These are phyloP conservation scores for Blastobotrys americana DNA, from an alignment of 805 yeast species.

Conservation along the genomic window DNA sequence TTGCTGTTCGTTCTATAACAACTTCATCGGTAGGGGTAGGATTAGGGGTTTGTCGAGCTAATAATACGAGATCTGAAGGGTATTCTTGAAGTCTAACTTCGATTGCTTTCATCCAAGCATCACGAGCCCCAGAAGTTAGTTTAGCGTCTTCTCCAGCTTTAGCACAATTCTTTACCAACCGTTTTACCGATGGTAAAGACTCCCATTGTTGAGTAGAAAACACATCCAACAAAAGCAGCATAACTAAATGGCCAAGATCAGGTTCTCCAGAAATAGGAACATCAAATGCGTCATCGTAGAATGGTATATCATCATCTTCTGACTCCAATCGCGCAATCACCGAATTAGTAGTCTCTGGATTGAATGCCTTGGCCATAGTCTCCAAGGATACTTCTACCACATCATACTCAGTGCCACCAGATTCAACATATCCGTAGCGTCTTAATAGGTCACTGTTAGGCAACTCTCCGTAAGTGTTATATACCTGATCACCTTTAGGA, in stretches of 20 bases:
- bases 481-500: conserved; percentile 61
- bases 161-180: conserved; percentile 9
- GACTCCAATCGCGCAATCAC: conserved; percentile 13
- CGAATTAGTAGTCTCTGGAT: conserved; percentile 17
- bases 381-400: conserved; percentile 64
- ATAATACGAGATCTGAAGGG: conserved; percentile 8
- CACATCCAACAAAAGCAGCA: conserved; percentile 3
- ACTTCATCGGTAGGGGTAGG: conserved; percentile 4
- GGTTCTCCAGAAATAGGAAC: conserved; percentile 15
- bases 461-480: conserved; percentile 82
- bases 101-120: conserved; percentile 13
- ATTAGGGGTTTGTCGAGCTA: neutral
- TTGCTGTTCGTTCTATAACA: conserved; percentile 12
- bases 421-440: conserved; percentile 86
- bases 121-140: conserved; percentile 11
- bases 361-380: conserved; percentile 32
- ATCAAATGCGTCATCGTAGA: conserved; percentile 23
- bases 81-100: conserved; percentile 18
- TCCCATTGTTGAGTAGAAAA: conserved; percentile 1
- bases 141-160: conserved; percentile 7
- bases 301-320: conserved; percentile 18
- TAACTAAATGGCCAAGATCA: conserved; percentile 9
- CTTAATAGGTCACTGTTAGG: conserved; percentile 88
- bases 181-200: conserved; percentile 3
- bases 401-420: conserved; percentile 63